Percentiles rank a stretch among this genome's conserved stretches.
These are phyloP conservation scores for Teunomyces lycoperdinae DNA, from an alignment of 805 yeast genomes.

Conservation along the genomic window DNA sequence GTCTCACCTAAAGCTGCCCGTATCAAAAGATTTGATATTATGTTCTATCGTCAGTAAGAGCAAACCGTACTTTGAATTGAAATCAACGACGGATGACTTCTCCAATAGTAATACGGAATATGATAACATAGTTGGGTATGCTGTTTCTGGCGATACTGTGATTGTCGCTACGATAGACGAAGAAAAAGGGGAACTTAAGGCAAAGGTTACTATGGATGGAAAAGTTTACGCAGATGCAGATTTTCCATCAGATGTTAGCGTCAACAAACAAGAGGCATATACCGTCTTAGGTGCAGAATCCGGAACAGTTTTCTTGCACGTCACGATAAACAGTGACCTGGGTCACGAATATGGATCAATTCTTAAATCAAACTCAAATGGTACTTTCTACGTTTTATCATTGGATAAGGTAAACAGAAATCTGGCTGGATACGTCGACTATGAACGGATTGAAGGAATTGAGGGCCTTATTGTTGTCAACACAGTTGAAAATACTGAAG, in stretches of 20 bases:
- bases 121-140: conserved; percentile 67
- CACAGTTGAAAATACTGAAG: conserved; percentile 55
- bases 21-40: conserved; percentile 47
- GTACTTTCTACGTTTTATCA: conserved; percentile 76
- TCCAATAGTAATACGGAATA: conserved; percentile 40
- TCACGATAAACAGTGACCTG: conserved; percentile 55
- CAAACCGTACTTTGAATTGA: conserved; percentile 24
- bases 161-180: conserved; percentile 65
- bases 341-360: conserved; percentile 71
- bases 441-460: conserved; percentile 74
- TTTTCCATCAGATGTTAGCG: conserved; percentile 64
- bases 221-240: conserved; percentile 68
- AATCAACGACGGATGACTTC: conserved; percentile 56
- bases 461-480: conserved; percentile 85
- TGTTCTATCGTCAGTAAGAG: conserved; percentile 53
- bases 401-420: conserved; percentile 75
- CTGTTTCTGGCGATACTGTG: conserved; percentile 65
- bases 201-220: conserved; percentile 81
- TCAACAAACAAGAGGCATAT: conserved; percentile 57
- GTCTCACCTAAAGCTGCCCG: conserved; percentile 40
- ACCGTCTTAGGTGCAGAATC: conserved; percentile 75
- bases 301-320: conserved; percentile 76
- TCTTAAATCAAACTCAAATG: conserved; percentile 86
- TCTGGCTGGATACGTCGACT: conserved; percentile 74
- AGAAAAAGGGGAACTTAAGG: conserved; percentile 47